phyloP scores from a whole-genome alignment of 2,329 filamentous ascomycete genomes.

The Xylariaceae sp. region DNA sequence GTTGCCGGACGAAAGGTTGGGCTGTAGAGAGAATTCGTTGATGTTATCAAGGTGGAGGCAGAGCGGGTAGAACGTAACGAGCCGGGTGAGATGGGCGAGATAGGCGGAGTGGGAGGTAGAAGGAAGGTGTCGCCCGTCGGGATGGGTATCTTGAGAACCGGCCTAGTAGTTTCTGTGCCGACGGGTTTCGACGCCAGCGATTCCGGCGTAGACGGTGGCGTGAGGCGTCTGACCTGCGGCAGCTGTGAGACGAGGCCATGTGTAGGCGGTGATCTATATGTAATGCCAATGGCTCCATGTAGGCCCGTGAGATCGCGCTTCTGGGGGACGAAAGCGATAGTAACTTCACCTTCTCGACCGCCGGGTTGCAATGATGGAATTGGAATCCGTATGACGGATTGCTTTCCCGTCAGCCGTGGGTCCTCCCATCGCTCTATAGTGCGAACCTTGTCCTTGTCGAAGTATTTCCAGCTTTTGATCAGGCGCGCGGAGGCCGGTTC shows the following conservation, averaged over 20 bases:
- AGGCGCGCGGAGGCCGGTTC: constrained; percentile 58
- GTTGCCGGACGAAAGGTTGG: constrained; percentile 19
- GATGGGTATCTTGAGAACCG: constrained; percentile 11
- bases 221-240: constrained; percentile 18
- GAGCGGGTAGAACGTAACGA: constrained; percentile 34
- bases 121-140: constrained; percentile 23
- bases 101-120: constrained; percentile 31
- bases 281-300: constrained; percentile 65
- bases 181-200: constrained; percentile 14
- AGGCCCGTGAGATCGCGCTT: constrained; percentile 55
- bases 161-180: constrained; percentile 3
- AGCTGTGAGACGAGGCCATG: constrained; percentile 11
- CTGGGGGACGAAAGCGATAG: constrained; percentile 59
- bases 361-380: constrained; percentile 48
- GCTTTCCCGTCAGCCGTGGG: constrained; percentile 31
- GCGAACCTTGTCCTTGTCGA: constrained; percentile 46
- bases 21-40: constrained; percentile 15
- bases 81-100: constrained; percentile 29
- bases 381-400: constrained; percentile 40
- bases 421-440: constrained; percentile 45
- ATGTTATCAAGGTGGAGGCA: constrained; percentile 31
- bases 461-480: constrained; percentile 64
- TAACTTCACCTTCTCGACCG: constrained; percentile 60
- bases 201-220: constrained; percentile 32
- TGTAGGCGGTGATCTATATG: constrained; percentile 55